These are phyloP conservation scores for Neofusicoccum ribis DNA, from an alignment of 2,329 filamentous ascomycete species.

Conservation along the genomic window DNA sequence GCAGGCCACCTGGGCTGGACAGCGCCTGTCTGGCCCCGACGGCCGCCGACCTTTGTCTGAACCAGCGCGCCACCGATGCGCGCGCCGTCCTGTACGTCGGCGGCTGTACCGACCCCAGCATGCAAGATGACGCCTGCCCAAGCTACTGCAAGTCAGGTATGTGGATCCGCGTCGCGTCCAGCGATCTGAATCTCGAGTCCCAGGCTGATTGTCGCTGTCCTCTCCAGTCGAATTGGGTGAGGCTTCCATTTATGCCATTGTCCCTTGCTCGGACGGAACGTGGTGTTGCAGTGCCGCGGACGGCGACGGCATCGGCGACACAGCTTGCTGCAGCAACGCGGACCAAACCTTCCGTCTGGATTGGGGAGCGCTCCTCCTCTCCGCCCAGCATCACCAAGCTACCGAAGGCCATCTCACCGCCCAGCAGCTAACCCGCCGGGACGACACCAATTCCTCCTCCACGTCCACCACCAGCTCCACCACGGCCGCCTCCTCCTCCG, in stretches of 20 bases:
- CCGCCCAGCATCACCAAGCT: not conserved
- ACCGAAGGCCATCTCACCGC: not conserved
- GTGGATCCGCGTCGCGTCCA: not conserved
- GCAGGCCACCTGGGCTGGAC: not conserved
- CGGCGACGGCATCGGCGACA: conserved; percentile 2
- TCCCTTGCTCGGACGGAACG: conserved; percentile 4
- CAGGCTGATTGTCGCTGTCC: not conserved
- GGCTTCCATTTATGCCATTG: not conserved
- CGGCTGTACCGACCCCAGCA: conserved; percentile 3
- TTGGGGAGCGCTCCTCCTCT: not conserved
- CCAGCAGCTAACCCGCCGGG: not conserved
- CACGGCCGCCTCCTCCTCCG: not conserved
- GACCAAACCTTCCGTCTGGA: conserved; percentile 12
- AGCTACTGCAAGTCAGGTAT: conserved; percentile 14
- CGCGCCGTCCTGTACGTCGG: conserved; percentile 1
- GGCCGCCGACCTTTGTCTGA: not conserved
- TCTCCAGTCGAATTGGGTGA: not conserved
- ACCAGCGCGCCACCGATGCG: conserved; percentile 1
- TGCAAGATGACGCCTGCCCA: not conserved
- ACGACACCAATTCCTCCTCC: not conserved
- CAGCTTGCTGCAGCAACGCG: not conserved
- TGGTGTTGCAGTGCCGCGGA: conserved; percentile 6
- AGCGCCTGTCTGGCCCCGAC: not conserved
- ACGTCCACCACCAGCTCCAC: not conserved
- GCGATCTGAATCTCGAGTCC: not conserved